Percentiles rank a stretch among this genome's conserved stretches.
Conservation (phyloP, 805 yeast species). For the Metschnikowia bowlesiae region DNA sequence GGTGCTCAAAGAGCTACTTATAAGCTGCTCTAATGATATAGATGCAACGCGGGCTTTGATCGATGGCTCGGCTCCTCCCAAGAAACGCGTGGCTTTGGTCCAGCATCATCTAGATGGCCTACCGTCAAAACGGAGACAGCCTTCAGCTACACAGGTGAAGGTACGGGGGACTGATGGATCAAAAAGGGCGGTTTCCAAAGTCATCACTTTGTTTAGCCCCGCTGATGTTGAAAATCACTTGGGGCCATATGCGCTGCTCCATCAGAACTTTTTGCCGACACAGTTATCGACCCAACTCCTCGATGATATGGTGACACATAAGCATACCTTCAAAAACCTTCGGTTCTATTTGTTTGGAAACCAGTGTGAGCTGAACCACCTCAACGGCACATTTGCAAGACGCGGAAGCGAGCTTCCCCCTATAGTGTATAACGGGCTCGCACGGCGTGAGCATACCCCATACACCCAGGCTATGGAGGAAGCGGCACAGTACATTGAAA, state of each 20-base stretch:
- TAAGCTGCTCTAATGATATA: constrained; percentile 52
- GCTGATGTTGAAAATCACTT: constrained; percentile 46
- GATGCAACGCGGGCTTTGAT: constrained; percentile 38
- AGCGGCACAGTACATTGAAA: constrained; percentile 37
- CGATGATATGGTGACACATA: constrained; percentile 37
- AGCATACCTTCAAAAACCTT: constrained; percentile 35
- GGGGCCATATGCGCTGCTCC: constrained; percentile 46
- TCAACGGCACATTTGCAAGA: constrained; percentile 24
- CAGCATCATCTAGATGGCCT: constrained; percentile 8
- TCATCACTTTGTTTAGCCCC: constrained; percentile 45
- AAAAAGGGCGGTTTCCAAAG: constrained; percentile 6
- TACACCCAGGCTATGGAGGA: constrained; percentile 40
- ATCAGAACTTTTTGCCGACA: constrained; percentile 48
- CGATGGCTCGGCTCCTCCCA: constrained; percentile 23
- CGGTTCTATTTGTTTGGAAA: constrained; percentile 63
- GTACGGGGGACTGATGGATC: background rate
- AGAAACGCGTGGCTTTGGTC: constrained; percentile 13
- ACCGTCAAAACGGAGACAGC: background rate
- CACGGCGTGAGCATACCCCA: constrained; percentile 17
- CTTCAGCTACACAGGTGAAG: background rate
- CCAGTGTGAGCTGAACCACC: constrained; percentile 55
- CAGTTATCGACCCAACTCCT: constrained; percentile 46
- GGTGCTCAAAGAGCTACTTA: constrained; percentile 46
- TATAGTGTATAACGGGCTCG: constrained; percentile 41
- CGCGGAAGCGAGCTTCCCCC: constrained; percentile 16